phyloP scores from a whole-genome alignment of 768 basidiomycete species.

The Flagelloscypha sp. region DNA sequence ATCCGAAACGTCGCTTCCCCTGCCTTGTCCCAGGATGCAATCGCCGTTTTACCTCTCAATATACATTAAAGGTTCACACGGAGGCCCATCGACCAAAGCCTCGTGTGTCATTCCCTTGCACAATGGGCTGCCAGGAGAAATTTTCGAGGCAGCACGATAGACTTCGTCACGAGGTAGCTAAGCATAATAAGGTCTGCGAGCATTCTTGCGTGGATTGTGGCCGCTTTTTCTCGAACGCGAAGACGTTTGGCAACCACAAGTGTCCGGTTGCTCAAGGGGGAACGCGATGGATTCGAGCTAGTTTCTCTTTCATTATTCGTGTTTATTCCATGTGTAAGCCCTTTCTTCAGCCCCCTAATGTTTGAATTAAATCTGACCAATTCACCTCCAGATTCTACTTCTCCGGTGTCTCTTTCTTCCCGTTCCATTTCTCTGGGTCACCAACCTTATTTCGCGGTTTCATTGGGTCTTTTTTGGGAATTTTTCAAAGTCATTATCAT shows the following conservation, averaged over 20 bases:
- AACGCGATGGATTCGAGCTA: slow-evolving; percentile 42
- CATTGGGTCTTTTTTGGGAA: no score
- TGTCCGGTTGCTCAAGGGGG: slow-evolving; percentile 44
- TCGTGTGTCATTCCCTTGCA: slow-evolving; percentile 39
- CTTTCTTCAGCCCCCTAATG: no score
- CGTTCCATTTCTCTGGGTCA: no score
- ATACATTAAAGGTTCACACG: slow-evolving; percentile 48
- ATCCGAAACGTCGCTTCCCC: slow-evolving; percentile 35
- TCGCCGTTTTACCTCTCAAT: slow-evolving; percentile 44
- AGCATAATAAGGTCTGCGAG: slow-evolving; percentile 50
- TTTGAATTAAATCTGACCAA: no score
- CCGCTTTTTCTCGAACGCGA: slow-evolving; percentile 45
- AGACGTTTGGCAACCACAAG: slow-evolving; percentile 47
- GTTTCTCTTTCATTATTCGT: no score
- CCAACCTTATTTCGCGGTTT: no score
- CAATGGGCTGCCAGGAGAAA: slow-evolving; percentile 44
- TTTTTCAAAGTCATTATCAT: no score
- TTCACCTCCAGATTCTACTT: no score
- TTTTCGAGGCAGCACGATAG: slow-evolving; percentile 53
- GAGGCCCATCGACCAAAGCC: slow-evolving; percentile 48
- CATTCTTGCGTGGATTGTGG: slow-evolving; percentile 43
- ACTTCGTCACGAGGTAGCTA: slow-evolving; percentile 49
- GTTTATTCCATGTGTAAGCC: no score
- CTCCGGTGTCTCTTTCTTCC: no score
- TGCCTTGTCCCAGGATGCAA: slow-evolving; percentile 39